Percentiles rank a stretch among this genome's conserved stretches.
Conservation (phyloP, 2,329 filamentous ascomycete genomes). For the Bipolaris oryzae region DNA sequence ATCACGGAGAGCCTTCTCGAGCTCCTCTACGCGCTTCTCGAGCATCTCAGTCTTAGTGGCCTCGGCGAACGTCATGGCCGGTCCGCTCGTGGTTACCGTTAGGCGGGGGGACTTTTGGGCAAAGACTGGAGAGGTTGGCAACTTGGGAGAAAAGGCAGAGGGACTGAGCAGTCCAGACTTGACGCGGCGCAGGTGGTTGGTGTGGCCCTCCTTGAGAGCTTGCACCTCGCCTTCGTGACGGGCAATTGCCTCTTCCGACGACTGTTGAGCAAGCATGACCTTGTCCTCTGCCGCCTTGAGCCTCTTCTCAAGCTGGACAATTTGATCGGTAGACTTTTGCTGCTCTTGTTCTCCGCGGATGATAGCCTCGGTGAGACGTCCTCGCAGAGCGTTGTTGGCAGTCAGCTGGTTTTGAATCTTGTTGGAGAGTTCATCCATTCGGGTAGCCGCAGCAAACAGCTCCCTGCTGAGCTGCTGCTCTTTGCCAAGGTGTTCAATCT, state of each 20-base stretch:
- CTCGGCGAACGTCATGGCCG: slow-evolving; percentile 66
- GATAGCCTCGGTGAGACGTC: slow-evolving; percentile 79
- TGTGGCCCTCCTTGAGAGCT: slow-evolving; percentile 76
- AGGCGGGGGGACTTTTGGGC: slow-evolving; percentile 64
- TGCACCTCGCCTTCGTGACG: slow-evolving; percentile 86
- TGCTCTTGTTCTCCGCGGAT: slow-evolving; percentile 84
- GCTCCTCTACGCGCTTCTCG: slow-evolving; percentile 77
- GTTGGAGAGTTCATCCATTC: slow-evolving; percentile 77
- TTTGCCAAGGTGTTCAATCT: slow-evolving; percentile 62
- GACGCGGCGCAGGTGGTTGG: slow-evolving; percentile 75
- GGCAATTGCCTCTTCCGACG: slow-evolving; percentile 81
- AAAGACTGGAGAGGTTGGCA: slow-evolving; percentile 68
- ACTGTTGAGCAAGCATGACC: slow-evolving; percentile 79
- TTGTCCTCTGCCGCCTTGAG: slow-evolving; percentile 84
- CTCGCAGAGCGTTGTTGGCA: slow-evolving; percentile 76
- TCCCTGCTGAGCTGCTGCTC: slow-evolving; percentile 72
- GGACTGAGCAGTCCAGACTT: slow-evolving; percentile 59
- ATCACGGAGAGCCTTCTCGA: slow-evolving; percentile 79
- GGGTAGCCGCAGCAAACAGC: slow-evolving; percentile 73
- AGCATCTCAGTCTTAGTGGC: slow-evolving; percentile 76
- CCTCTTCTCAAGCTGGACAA: slow-evolving; percentile 80
- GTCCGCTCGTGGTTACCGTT: slow-evolving; percentile 66
- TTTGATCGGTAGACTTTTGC: slow-evolving; percentile 77
- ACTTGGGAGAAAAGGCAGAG: slow-evolving; percentile 61
- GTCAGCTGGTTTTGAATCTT: slow-evolving; percentile 81